Conservation (phyloP, 345 rosid genomes). For the Camelina sativa region DNA sequence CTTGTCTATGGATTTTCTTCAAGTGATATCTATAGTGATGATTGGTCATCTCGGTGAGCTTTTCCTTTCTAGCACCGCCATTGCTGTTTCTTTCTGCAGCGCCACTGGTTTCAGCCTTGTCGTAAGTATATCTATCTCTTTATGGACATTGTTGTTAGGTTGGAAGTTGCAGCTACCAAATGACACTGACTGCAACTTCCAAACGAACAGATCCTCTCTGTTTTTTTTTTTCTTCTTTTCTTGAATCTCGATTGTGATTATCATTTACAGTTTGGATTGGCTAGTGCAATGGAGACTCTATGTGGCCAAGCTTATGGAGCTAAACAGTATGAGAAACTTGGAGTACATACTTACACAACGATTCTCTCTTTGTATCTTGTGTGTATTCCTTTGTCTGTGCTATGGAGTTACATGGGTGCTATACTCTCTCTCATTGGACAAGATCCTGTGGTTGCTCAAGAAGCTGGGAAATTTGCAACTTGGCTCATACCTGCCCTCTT, state of each 20-base stretch:
- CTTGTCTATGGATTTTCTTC: conserved; percentile 57
- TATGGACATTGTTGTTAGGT: too few relatives aligned
- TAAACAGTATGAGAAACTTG: conserved; percentile 58
- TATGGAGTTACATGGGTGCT: conserved; percentile 65
- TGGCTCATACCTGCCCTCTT: conserved; percentile 71
- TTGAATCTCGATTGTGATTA: background rate
- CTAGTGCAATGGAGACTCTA: conserved; percentile 78
- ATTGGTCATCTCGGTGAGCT: conserved; percentile 85
- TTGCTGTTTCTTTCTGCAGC: conserved; percentile 65
- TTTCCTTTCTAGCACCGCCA: conserved; percentile 73
- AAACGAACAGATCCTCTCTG: too few relatives aligned
- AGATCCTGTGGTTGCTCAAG: conserved; percentile 61
- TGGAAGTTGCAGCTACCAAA: too few relatives aligned
- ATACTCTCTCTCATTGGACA: conserved; percentile 58
- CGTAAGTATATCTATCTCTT: conserved; percentile 45
- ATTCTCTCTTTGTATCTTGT: conserved; percentile 52
- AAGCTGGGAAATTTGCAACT: conserved; percentile 57
- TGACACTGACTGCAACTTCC: too few relatives aligned
- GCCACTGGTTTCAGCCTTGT: conserved; percentile 80
- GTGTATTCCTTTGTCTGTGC: conserved; percentile 58
- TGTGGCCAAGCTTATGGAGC: conserved; percentile 90
- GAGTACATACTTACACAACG: conserved; percentile 62
- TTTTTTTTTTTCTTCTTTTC: background rate
- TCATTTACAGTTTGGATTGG: conserved; percentile 70
- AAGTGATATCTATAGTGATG: conserved; percentile 72